Conservation (phyloP, 169 alveolate genomes). For the Toxoplasma gondii region DNA sequence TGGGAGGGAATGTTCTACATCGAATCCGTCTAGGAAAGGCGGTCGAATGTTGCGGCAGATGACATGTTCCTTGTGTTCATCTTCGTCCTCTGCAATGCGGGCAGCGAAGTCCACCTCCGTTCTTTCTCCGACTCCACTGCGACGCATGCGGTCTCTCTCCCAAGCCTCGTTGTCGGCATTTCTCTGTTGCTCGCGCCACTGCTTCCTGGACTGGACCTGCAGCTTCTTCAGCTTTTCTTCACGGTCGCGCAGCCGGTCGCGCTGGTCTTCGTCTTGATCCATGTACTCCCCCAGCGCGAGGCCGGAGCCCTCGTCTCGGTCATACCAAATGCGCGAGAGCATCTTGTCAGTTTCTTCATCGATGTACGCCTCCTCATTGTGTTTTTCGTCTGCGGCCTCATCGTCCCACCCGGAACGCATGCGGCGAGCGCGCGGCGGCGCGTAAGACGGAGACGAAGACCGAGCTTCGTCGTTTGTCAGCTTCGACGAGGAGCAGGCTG, state of each 20-base stretch:
- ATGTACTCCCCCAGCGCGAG: constrained; percentile 44
- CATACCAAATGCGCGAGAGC: constrained; percentile 63
- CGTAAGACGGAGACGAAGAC: constrained; percentile 17
- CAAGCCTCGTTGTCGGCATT: constrained; percentile 64
- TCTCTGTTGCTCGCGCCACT: constrained; percentile 23
- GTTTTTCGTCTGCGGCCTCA: background rate
- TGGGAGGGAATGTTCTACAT: constrained; percentile 55
- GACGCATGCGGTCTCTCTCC: constrained; percentile 43
- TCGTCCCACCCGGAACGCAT: background rate
- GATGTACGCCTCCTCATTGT: background rate
- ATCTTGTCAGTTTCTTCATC: background rate
- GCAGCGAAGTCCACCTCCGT: background rate
- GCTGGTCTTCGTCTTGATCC: constrained; percentile 38
- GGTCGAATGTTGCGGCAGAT: constrained; percentile 71
- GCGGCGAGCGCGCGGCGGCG: constrained; percentile 22
- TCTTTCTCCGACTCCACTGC: constrained; percentile 52
- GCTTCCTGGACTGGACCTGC: background rate
- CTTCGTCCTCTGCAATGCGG: constrained; percentile 43
- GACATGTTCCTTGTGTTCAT: constrained; percentile 48
- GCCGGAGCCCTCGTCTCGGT: constrained; percentile 60
- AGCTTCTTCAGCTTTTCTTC: constrained; percentile 61
- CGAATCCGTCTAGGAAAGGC: constrained; percentile 71
- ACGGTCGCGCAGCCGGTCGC: background rate
- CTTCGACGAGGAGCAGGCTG: background rate
- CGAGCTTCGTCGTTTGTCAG: background rate